Base-by-base conservation (phyloP, 805 yeast species). In the Metschnikowia noctiluminum region DNA sequence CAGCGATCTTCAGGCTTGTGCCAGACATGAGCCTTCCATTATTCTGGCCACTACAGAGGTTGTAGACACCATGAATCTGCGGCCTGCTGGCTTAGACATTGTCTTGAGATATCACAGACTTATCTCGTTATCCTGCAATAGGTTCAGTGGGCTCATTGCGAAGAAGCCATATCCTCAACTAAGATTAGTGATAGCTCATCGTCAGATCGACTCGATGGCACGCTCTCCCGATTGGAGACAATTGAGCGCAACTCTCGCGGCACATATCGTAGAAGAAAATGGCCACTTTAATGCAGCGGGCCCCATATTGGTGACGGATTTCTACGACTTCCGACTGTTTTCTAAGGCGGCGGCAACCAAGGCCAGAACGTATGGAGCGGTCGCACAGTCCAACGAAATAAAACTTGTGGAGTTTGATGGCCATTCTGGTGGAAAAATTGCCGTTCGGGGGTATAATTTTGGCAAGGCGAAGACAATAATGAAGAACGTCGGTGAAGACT, bases 381-480 rank as follows among this genome's bases (percentile, higher is more conserved):
- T 85, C 7, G 71, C 80, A 0, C 84, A 84, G 46, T 69, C 84
- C 2, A 49, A 82, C 43, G 92, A 86, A 51, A 69, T 81, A 28
- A 85, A 85, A 61, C 54, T 84, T 10, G 42, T 54, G 30, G 43
- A 55, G 12, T 69, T 71, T 27, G 62, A 68, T 45, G 62, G 65
- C 2, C 58, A 62, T 13, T 68, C 68, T 36, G 89, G 90, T 36
- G 89, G 90, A 7, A 71, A 71, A 56, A 57, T 85, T 6, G 70
- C 74, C 52, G 68, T 79, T 1, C 69, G 92, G 48, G 94, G 92
- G 0, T 86, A 84, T 62, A 80, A 76, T 35, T 73, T 86, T 21
- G 89, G 90, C 0, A 82, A 75, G 54, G 62, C 65, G 13, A 61
- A 58, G 16, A 62, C 59, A 31, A 55, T 55, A 38, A 52, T 57